A percentile compares a stretch with the other conserved stretches of the same genome.
phyloP scores from a whole-genome alignment of 2,329 filamentous ascomycete genomes.

The Colletotrichum sp. region DNA sequence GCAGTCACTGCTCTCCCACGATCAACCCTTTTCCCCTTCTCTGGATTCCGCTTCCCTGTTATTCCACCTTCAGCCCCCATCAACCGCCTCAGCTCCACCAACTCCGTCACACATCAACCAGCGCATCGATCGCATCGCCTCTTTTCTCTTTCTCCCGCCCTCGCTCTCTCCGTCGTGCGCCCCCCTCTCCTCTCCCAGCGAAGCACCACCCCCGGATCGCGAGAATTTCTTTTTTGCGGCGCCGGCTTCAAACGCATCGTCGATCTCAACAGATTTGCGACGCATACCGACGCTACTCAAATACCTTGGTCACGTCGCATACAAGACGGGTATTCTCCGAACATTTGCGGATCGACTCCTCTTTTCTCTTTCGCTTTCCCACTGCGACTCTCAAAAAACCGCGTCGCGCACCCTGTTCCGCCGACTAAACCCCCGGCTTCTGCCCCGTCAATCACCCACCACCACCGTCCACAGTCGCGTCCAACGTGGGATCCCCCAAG shows the following conservation, averaged over 20 bases:
- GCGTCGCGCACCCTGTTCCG: neutral
- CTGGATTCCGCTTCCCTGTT: neutral
- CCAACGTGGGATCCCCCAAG: neutral
- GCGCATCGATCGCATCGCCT: neutral
- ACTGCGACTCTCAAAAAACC: neutral
- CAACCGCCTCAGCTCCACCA: neutral
- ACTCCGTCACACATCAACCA: neutral
- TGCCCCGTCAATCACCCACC: neutral
- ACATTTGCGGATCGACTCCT: neutral
- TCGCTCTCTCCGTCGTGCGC: neutral
- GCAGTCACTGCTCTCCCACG: neutral
- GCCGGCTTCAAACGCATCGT: neutral
- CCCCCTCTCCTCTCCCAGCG: neutral
- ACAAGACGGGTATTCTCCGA: slow-evolving; percentile 4
- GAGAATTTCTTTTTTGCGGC: neutral
- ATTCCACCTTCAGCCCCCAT: neutral
- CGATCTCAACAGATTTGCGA: slow-evolving; percentile 7
- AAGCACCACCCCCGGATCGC: neutral
- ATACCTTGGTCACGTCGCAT: neutral
- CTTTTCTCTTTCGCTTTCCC: neutral
- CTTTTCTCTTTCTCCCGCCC: neutral
- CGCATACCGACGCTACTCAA: neutral
- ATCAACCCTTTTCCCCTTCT: neutral
- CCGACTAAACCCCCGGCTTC: neutral
- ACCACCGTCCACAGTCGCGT: neutral